These are phyloP conservation scores for Eucalyptus regnans DNA, from an alignment of 345 rosid genomes.

Conservation along the genomic window DNA sequence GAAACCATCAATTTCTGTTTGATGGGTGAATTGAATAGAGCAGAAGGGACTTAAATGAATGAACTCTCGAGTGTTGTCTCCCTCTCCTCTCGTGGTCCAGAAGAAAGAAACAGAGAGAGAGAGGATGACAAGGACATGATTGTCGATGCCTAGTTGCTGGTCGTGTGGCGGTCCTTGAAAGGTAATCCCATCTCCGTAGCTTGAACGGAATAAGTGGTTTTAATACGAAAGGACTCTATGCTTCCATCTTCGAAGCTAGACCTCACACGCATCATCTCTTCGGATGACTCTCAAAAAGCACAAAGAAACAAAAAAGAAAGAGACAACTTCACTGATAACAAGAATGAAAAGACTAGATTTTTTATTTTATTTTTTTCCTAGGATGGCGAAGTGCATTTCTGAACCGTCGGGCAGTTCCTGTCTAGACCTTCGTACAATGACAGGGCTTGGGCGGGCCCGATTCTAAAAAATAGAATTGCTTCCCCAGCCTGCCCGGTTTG, in stretches of 20 bases:
- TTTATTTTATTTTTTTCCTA: accelerated
- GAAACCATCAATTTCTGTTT: background rate
- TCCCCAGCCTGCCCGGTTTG: background rate
- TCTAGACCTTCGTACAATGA: background rate
- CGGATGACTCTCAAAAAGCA: background rate
- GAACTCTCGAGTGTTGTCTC: background rate
- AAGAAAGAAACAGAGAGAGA: background rate
- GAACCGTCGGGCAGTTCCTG: background rate
- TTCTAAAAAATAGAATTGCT: background rate
- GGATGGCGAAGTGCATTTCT: background rate
- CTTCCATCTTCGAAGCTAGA: background rate
- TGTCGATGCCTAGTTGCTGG: background rate
- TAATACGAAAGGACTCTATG: background rate
- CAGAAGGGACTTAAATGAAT: background rate
- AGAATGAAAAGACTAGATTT: background rate
- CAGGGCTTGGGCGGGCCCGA: background rate
- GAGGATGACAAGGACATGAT: background rate
- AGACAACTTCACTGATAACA: background rate
- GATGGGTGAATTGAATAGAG: background rate
- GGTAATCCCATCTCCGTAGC: background rate
- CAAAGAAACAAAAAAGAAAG: background rate
- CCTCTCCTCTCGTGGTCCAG: background rate
- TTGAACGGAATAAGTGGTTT: background rate
- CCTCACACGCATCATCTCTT: background rate
- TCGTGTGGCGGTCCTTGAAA: background rate